Conservation (phyloP, 2,329 filamentous ascomycete species). For the Aspergillus cejpii region DNA sequence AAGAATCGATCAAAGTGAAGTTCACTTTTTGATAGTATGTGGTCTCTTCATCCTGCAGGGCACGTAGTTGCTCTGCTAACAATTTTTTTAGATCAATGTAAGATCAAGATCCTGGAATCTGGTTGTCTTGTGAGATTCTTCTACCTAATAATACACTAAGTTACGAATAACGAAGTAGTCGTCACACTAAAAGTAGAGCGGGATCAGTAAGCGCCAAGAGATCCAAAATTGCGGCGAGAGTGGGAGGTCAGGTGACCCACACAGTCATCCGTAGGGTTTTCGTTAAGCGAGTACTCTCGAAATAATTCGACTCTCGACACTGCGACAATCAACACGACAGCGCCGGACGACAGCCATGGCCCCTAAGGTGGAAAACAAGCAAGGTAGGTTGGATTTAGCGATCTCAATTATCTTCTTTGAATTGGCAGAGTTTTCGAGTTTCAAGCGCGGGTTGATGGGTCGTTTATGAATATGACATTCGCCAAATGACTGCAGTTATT, state of each 20-base stretch:
- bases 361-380: constrained; percentile 43
- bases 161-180: no score
- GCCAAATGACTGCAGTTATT: constrained; percentile 1
- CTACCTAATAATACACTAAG: not conserved
- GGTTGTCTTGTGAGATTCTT: no score
- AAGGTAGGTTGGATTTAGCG: constrained; percentile 35
- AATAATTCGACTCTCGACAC: constrained; percentile 38
- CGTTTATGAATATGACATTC: constrained; percentile 4
- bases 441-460: constrained; percentile 19
- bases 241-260: constrained; percentile 37
- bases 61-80: not conserved
- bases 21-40: not conserved
- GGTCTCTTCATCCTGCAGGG: not conserved
- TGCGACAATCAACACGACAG: constrained; percentile 41
- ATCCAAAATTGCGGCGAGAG: constrained; percentile 3
- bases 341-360: constrained; percentile 44
- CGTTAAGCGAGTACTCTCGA: constrained; percentile 36
- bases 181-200: constrained; percentile 6
- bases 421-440: constrained; percentile 8
- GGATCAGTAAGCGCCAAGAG: constrained; percentile 7
- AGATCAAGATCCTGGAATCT: no score
- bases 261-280: constrained; percentile 34
- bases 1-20: not conserved
- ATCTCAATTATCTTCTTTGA: constrained; percentile 35
- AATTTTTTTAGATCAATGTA: not conserved